Evolutionary conservation across 2,329 filamentous ascomycete species (phyloP).

Genomic region (Hypoxylon sp.): DNA sequence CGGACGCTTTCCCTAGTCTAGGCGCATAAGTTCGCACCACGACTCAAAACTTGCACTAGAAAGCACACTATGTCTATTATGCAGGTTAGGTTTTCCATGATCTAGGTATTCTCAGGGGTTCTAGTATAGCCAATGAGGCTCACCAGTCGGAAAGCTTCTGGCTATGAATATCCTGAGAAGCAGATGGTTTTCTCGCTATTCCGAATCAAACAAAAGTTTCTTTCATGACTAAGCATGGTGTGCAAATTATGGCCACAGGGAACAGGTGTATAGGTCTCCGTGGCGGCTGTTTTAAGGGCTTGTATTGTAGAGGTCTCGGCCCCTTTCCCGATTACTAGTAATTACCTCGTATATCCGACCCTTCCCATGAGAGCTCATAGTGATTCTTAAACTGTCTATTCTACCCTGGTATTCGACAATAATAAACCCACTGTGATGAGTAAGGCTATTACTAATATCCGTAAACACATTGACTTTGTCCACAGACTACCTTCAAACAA

Average conservation of each 20-base stretch:
- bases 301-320: conserved; percentile 52
- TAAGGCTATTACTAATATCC: background rate
- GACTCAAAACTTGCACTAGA: conserved; percentile 34
- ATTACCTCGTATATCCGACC: conserved; percentile 19
- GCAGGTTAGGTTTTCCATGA: conserved; percentile 38
- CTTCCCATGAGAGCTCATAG: background rate
- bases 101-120: conserved; percentile 32
- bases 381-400: conserved; percentile 5
- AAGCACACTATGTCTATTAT: conserved; percentile 38
- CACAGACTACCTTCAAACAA: background rate
- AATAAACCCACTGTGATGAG: background rate
- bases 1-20: conserved; percentile 74
- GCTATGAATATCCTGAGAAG: conserved; percentile 45
- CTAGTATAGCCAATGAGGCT: conserved; percentile 39
- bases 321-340: conserved; percentile 43
- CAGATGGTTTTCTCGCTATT: conserved; percentile 45
- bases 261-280: conserved; percentile 41
- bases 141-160: conserved; percentile 43
- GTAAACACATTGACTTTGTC: background rate
- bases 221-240: conserved; percentile 48
- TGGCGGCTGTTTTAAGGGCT: conserved; percentile 48
- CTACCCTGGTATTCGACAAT: background rate
- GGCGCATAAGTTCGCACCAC: conserved; percentile 61
- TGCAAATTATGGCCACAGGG: conserved; percentile 47
- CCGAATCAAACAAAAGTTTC: conserved; percentile 52